Conservation (phyloP, 257 asterid species). For the Solanum gandarillasii region DNA sequence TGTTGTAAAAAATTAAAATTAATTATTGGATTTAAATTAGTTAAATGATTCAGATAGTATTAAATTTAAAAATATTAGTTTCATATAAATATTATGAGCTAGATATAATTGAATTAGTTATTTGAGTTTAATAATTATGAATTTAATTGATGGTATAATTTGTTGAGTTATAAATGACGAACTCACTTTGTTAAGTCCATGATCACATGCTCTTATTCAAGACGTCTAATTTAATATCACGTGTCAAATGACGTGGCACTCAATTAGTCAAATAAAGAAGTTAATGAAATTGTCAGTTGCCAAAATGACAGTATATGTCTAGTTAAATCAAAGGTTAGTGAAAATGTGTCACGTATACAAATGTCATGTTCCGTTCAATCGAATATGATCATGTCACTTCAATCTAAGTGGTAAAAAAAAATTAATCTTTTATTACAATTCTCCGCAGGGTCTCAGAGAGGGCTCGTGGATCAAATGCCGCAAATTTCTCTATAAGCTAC, state of each 20-base stretch:
- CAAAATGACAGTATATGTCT: neutral
- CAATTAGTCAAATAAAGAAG: neutral
- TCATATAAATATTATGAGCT: neutral
- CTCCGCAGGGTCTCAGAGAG: neutral
- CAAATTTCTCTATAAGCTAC: neutral
- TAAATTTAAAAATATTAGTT: neutral
- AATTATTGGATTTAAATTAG: neutral
- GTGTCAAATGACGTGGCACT: neutral
- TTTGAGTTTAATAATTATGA: neutral
- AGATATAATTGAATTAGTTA: neutral
- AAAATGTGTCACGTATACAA: neutral
- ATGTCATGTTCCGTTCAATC: neutral
- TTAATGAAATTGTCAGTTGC: neutral
- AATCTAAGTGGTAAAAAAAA: neutral
- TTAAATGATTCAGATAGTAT: neutral
- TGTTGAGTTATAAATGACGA: neutral
- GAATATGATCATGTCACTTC: neutral
- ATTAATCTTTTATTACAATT: neutral
- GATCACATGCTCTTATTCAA: neutral
- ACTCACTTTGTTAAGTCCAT: neutral
- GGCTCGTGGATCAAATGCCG: neutral
- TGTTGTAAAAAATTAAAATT: neutral
- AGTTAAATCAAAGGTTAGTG: neutral
- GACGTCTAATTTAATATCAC: neutral
- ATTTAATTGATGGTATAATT: neutral